Percentiles rank a stretch among this genome's conserved stretches.
Conservation (phyloP, 2,329 filamentous ascomycete genomes). For the Beauveria bassiana region DNA sequence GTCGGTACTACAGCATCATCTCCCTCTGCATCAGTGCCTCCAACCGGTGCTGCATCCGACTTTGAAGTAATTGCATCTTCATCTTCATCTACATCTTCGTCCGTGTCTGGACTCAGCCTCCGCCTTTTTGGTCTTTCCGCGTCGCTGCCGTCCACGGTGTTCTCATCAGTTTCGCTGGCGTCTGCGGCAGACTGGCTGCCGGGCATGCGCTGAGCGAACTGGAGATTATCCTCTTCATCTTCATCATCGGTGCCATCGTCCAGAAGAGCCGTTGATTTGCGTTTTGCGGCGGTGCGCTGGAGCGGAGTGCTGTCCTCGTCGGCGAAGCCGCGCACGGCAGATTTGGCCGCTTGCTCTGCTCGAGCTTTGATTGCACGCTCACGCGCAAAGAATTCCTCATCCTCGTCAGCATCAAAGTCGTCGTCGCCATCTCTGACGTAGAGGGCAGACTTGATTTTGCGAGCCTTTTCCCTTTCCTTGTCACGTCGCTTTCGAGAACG, state of each 20-base stretch:
- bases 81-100: constrained; percentile 18
- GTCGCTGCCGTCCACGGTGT: constrained; percentile 23
- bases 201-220: constrained; percentile 17
- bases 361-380: constrained; percentile 56
- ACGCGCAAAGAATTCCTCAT: constrained; percentile 64
- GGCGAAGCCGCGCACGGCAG: constrained; percentile 13
- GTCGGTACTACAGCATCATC: constrained; percentile 31
- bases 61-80: constrained; percentile 15
- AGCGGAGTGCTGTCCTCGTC: constrained; percentile 7
- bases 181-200: constrained; percentile 18
- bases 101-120: constrained; percentile 24
- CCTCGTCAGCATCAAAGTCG: constrained; percentile 70
- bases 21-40: constrained; percentile 25
- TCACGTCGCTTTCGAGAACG: constrained; percentile 54
- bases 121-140: constrained; percentile 30
- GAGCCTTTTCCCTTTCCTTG: constrained; percentile 67
- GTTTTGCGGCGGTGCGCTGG: constrained; percentile 19
- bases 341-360: constrained; percentile 29
- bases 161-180: constrained; percentile 21
- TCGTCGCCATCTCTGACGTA: constrained; percentile 83
- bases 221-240: constrained; percentile 17
- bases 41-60: neutral
- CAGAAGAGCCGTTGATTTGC: constrained; percentile 19
- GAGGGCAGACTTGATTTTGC: constrained; percentile 75
- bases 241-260: constrained; percentile 22